A percentile compares a stretch with the other conserved stretches of the same genome.
Conservation (phyloP, 257 asterid species). For the Jaltomata sinuosa region DNA sequence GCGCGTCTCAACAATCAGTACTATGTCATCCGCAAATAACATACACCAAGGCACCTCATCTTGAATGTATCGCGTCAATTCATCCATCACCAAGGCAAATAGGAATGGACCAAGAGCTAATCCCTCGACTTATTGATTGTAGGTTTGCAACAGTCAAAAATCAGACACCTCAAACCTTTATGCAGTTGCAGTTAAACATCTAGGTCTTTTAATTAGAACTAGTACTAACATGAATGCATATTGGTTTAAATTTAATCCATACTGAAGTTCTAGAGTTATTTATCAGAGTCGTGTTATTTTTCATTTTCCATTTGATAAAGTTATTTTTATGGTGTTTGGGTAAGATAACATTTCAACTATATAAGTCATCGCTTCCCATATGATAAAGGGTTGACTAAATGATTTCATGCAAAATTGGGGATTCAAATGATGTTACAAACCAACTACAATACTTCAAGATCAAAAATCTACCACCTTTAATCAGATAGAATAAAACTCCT, state of each 20-base stretch:
- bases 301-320: neutral
- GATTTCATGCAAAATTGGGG: neutral
- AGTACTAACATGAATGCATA: neutral
- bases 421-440: neutral
- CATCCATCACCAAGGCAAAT: too few species aligned
- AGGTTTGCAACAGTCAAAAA: neutral
- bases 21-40: too few species aligned
- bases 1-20: too few species aligned
- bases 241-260: neutral
- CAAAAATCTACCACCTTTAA: neutral
- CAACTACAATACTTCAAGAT: neutral
- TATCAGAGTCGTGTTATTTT: neutral
- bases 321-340: too few species aligned
- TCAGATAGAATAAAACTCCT: neutral
- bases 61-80: too few species aligned
- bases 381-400: neutral
- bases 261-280: neutral
- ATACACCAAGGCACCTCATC: too few species aligned
- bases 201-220: neutral
- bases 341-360: neutral
- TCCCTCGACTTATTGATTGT: neutral
- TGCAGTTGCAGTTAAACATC: neutral
- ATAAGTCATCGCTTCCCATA: neutral
- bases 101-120: too few species aligned
- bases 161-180: neutral